Evolutionary conservation across 495 filamentous ascomycete genomes (phyloP).

Genomic region (Haplographium delicatum): DNA sequence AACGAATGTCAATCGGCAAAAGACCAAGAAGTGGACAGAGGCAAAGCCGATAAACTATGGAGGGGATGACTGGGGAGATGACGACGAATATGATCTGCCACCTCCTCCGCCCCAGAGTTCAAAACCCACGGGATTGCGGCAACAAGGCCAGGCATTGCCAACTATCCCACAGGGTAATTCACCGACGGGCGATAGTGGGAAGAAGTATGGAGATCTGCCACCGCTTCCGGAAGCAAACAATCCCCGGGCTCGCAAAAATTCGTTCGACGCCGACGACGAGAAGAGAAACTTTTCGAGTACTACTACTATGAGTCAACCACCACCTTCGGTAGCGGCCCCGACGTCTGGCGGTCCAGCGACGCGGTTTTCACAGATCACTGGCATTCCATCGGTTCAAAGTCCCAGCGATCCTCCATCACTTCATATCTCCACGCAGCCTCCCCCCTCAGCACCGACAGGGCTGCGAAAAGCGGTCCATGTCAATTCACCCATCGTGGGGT

Average conservation of each 20-base stretch:
- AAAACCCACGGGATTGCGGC: constrained; percentile 36
- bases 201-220: constrained; percentile 25
- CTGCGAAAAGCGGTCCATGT: constrained; percentile 13
- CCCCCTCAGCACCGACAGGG: constrained; percentile 4
- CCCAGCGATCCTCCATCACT: constrained; percentile 14
- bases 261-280: constrained; percentile 48
- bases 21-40: constrained; percentile 93
- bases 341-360: constrained; percentile 9
- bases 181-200: constrained; percentile 11
- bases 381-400: constrained; percentile 12
- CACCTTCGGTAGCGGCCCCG: constrained; percentile 14
- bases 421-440: constrained; percentile 5
- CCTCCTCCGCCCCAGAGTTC: constrained; percentile 39
- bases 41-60: constrained; percentile 85
- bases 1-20: constrained; percentile 81
- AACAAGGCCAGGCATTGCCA: constrained; percentile 24
- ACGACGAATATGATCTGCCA: constrained; percentile 55
- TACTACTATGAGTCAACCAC: constrained; percentile 15
- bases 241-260: constrained; percentile 27
- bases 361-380: constrained; percentile 24
- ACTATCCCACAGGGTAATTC: neutral
- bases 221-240: constrained; percentile 12
- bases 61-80: constrained; percentile 90
- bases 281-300: constrained; percentile 34
- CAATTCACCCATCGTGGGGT: constrained; percentile 9